Evolutionary conservation across 768 basidiomycete species (phyloP), one percentile per base, ranked within the genome.

Genomic region (Russula vinacea): DNA sequence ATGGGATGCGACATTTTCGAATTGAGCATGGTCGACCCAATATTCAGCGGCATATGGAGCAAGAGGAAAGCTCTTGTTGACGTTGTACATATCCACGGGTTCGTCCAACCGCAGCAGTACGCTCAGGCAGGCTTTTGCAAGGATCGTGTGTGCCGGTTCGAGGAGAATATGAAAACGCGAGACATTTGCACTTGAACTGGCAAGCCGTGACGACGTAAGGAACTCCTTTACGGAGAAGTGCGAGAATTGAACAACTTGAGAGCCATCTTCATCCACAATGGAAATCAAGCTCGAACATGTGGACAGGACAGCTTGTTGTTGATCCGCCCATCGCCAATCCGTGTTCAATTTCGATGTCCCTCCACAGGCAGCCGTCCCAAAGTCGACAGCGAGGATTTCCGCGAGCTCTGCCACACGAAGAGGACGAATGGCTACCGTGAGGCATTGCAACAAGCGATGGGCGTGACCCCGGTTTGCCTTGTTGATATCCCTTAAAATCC

Each of bases 211-310:
- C n/a, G 56, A 58, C 0, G 44, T 58, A 10, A 58, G 56, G 44
- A 33, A 58, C n/a, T 58, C 56, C 32, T 58, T 58, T 3, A 58
- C 56, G 6, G 56, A 58, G 29, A 58, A 58, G 14, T 58, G 56
- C 5, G 56, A 58, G n/a, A 58, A 58, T 17, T 58, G 56, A 0
- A 58, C 42, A 0, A 58, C n/a, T 58, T 35, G 56, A 22, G 6
- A 3, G 0, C 19, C 11, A 0, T 24, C 1, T 14, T 44, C 42
- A 5, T 33, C 56, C 16, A 57, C 42, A 8, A 57, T 10, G 0
- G 56, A 32, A 3, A 57, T 57, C 19, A 57, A 45, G 14, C 56
- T 57, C n/a, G 56, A 57, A 5, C 56, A 57, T 0, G 56, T 45
- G 0, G 56, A 45, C 17, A 57, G 32, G 14, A 57, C 42, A 0